Evolutionary conservation across 768 basidiomycete genomes (phyloP), one percentile per base, ranked within the genome.

Genomic region (Suillus plorans): DNA sequence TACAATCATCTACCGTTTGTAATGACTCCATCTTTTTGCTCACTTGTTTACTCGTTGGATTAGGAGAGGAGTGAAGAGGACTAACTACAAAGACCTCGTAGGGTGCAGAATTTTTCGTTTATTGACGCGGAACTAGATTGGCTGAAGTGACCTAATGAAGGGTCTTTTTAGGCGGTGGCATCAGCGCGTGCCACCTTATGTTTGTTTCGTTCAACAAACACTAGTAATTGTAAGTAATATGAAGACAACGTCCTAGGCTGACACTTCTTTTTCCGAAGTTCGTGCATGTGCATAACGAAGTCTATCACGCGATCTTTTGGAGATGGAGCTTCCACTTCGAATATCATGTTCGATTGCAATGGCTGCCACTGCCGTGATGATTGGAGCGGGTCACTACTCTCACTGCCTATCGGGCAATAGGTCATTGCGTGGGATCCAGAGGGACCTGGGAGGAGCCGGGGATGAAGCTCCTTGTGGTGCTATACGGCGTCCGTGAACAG

Each of bases 1-100:
- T 14, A 31, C 12, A 1, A 49, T 3, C 34, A 73, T 77, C 79
- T 71, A 86, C 86, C 44, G 80, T 74, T 70, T 85, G 84, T 79
- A 87, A 79, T 31, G 85, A 83, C 62, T 84, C 79, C 69, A 82
- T 76, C 65, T 16, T 52, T 53, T 52, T n/a, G 37, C 16, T 28
- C 13, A 52, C 47, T 36, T 28, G 16, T 62, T 39, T 10, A 39
- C 45, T 64, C 61, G 22, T 25, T 64, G 56, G 63, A n/a, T 57
- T n/a, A 37, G 55, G 36, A 18, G 31, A 58, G 25, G 25, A 20
- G 42, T 60, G 37, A 28, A 63, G 22, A 60, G 41, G 28, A 31
- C 4, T 13, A 31, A 28, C 39, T 58, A 25, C 39, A 25, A 18
- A 28, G 39, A 58, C 39, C 34, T 55, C 12, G 57, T 31, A 63